phyloP scores from a whole-genome alignment of 495 filamentous ascomycete genomes.

The Beverwykella pulmonaria region DNA sequence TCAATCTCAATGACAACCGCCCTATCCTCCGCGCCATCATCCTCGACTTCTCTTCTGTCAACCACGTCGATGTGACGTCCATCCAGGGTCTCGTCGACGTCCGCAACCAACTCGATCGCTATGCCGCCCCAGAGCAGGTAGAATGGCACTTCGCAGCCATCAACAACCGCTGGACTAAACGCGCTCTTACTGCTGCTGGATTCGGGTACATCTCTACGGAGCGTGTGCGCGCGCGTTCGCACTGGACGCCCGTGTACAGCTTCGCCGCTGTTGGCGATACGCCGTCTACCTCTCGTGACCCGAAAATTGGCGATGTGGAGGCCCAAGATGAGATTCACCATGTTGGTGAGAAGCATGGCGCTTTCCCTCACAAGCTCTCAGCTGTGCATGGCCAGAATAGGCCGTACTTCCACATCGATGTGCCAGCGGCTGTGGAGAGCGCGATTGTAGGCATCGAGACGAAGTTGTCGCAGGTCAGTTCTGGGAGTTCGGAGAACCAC shows the following conservation, averaged over 20 bases:
- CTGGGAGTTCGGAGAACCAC: neutral
- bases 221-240: conserved; percentile 47
- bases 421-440: conserved; percentile 87
- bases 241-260: conserved; percentile 91
- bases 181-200: conserved; percentile 84
- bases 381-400: conserved; percentile 80
- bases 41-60: conserved; percentile 91
- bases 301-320: conserved; percentile 25
- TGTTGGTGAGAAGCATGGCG: neutral
- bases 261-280: conserved; percentile 80
- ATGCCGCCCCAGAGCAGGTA: conserved; percentile 77
- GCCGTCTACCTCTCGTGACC: conserved; percentile 22
- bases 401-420: conserved; percentile 92
- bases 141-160: conserved; percentile 97
- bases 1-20: conserved; percentile 53
- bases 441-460: conserved; percentile 75
- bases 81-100: conserved; percentile 95
- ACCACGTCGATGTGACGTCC: conserved; percentile 93
- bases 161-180: conserved; percentile 96
- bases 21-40: conserved; percentile 89
- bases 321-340: conserved; percentile 32
- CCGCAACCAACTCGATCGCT: conserved; percentile 91
- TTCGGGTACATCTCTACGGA: conserved; percentile 79
- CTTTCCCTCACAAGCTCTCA: conserved; percentile 53
- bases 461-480: conserved; percentile 29